Base-by-base conservation (phyloP, 2,329 filamentous ascomycete species). In the Monilinia fructigena region DNA sequence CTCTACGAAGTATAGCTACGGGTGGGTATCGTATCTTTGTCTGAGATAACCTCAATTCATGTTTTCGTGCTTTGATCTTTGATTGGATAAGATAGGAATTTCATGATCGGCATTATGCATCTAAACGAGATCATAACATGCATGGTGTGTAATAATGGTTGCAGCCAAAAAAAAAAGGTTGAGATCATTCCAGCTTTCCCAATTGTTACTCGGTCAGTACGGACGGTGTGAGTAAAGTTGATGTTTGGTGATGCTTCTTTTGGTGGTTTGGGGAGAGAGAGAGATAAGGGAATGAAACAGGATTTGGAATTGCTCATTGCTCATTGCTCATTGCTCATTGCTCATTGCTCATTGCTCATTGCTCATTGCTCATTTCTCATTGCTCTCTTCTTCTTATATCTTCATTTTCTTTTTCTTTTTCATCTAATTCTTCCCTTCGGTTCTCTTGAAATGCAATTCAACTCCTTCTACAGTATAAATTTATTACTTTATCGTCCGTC, bases 91-190 rank as follows among this genome's bases (percentile, higher is more conserved):
- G 45, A 50, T 26, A 50, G 45, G 58, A 50, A 38, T 18, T 7
- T 6, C 28, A 28, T 47, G 54, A 65, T 65, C 63, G 42, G 63
- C 63, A 59, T 11, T 38, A 40, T 59, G 63, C 54, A 65, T 59
- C 14, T 52, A 65, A 59, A 65, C 54, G 63, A 65, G 63, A 42
- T 35, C 23, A 63, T n/a, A 65, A 58, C 23, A 6, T 65, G 54
- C 63, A 65, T 55, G 55, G 38, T 42, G 55, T 14, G 35, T 14
- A 48, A 59, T 47, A 52, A 52, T 55, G 61, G 54, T 64, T 58
- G 62, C 47, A 50, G 7, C 28, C 59, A 20, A 16, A 48, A 56
- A n/a, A 58, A 50, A 55, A 63, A 56, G 35, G 62, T 38, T 50
- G 45, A 60, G 45, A 60, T 61, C 42, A 5, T 48, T 60, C 58